These are phyloP conservation scores for Plasmodium vivax DNA, from an alignment of 169 alveolate genomes.

Conservation along the genomic window DNA sequence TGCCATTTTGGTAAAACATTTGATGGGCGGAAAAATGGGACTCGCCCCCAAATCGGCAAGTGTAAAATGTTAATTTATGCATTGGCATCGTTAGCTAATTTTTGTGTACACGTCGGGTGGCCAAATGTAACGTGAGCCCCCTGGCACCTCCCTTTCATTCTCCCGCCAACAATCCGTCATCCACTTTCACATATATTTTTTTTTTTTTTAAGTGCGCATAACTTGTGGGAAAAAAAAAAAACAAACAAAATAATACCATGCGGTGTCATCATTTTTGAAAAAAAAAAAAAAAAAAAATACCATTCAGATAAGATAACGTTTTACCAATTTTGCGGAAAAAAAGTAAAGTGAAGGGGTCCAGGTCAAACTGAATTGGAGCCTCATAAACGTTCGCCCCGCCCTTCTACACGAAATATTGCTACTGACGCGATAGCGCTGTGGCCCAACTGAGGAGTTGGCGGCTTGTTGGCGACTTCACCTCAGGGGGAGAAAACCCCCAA, in stretches of 20 bases:
- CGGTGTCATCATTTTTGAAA: not conserved
- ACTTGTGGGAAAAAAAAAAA: not conserved
- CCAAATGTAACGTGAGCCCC: not conserved
- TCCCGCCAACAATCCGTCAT: not conserved
- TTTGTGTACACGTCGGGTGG: not conserved
- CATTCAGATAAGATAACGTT: not conserved
- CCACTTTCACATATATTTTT: not conserved
- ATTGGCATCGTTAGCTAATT: not conserved
- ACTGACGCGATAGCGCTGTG: not conserved
- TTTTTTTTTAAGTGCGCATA: not conserved
- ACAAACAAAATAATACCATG: not conserved
- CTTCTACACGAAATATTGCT: not conserved
- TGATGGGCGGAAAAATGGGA: not conserved
- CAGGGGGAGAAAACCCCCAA: not conserved
- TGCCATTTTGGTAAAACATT: not conserved
- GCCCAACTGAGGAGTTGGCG: not conserved
- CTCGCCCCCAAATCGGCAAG: not conserved
- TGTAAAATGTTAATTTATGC: not conserved
- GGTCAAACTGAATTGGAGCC: not conserved
- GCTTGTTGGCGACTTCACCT: not conserved
- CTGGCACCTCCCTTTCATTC: not conserved
- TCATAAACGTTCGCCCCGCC: not conserved
- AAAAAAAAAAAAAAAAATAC: not conserved
- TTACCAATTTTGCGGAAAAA: not conserved
- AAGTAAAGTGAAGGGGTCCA: not conserved